Evolutionary conservation across 2,329 filamentous ascomycete genomes (phyloP), one percentile per base, ranked within the genome.

Genomic region (Stagonosporopsis tanaceti): DNA sequence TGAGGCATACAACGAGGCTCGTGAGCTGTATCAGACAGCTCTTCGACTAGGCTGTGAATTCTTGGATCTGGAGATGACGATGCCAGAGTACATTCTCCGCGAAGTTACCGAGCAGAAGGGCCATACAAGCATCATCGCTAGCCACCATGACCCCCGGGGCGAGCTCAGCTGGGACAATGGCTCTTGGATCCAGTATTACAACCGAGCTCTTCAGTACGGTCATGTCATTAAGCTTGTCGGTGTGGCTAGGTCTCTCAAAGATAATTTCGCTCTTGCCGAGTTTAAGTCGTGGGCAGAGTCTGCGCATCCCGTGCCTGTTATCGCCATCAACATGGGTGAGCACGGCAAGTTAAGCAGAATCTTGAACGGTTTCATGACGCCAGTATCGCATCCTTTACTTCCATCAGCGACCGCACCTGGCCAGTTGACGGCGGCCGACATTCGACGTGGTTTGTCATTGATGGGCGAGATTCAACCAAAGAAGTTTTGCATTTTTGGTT

Each of bases 211-310:
- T 14, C 90, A 96, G 72, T 91, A 92, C 68, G 95, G 94, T 45
- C 93, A 98, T 71, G 84, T 98, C 56, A 92, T 99, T 79, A 99
- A 99, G 80, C 87, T 99, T 37, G 89, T 98, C 6, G 95, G 95
- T 38, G 83, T 90, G 53, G 94, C 94, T 1, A 86, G 84, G 53
- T 84, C 77, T 20, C 81, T 94, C 42, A 87, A 93, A 59, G 93
- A 98, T 78, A 99, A 99, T 75, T 95, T 91, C 71, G 87, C 90
- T 38, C 84, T 98, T 28, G 87, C 87, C 38, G 86, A 85, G 46
- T 99, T 99, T 85, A 93, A 91, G 79, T 79, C 83, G 22, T 89
- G 86, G 80, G 93, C 93, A 78, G 81, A 86, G 35, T 81, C 84
- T 24, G 85, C 90, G 1, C 90, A 96, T 71, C 83, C 89, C 50